phyloP scores from a whole-genome alignment of 2,329 filamentous ascomycete genomes.

The Pyrenophora seminiperda region DNA sequence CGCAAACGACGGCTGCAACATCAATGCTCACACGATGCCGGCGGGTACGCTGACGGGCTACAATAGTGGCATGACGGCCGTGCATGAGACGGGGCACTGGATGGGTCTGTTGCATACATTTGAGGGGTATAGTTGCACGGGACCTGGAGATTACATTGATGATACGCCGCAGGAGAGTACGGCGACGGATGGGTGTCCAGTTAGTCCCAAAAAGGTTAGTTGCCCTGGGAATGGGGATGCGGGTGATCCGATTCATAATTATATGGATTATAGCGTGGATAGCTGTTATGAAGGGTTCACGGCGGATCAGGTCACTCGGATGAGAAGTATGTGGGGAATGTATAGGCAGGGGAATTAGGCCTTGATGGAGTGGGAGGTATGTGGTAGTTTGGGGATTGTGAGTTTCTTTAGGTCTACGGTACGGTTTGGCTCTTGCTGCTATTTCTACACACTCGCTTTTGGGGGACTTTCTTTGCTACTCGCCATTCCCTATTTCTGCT shows the following conservation, averaged over 20 bases:
- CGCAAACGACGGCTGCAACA: slow-evolving; percentile 61
- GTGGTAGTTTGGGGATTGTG: too few relatives aligned
- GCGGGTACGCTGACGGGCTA: slow-evolving; percentile 57
- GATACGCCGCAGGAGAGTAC: slow-evolving; percentile 51
- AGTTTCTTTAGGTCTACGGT: too few relatives aligned
- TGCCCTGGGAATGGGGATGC: slow-evolving; percentile 50
- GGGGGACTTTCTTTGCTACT: too few relatives aligned
- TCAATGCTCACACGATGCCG: slow-evolving; percentile 63
- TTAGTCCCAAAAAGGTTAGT: slow-evolving; percentile 54
- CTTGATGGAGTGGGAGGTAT: too few relatives aligned
- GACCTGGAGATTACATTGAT: slow-evolving; percentile 52
- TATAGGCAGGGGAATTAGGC: slow-evolving; percentile 46
- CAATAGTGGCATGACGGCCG: slow-evolving; percentile 53
- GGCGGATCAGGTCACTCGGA: slow-evolving; percentile 55
- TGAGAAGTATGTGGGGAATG: slow-evolving; percentile 58
- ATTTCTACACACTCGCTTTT: too few relatives aligned
- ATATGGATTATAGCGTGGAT: slow-evolving; percentile 65
- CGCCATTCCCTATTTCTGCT: too few relatives aligned
- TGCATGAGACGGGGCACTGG: slow-evolving; percentile 58
- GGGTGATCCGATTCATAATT: slow-evolving; percentile 62
- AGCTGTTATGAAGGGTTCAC: slow-evolving; percentile 62
- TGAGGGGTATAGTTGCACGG: slow-evolving; percentile 53
- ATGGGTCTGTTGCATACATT: slow-evolving; percentile 55
- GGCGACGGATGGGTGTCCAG: slow-evolving; percentile 62
- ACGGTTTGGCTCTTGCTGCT: too few relatives aligned